These are phyloP conservation scores for Dipteronia sinensis DNA, from an alignment of 345 rosid species.

Conservation along the genomic window DNA sequence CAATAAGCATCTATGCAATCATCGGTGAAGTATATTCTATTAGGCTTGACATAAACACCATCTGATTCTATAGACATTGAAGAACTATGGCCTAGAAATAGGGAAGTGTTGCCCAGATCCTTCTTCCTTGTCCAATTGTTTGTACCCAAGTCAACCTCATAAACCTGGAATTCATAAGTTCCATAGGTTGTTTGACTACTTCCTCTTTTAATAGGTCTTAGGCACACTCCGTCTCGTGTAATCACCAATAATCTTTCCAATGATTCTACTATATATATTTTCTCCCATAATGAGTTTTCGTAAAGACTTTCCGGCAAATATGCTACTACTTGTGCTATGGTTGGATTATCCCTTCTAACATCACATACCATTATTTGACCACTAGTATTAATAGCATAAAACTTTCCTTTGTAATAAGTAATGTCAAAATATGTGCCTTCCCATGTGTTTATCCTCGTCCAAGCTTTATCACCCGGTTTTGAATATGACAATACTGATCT, in stretches of 20 bases:
- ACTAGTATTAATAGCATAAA: too few species aligned
- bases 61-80: background rate
- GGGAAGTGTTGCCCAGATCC: background rate
- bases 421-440: too few species aligned
- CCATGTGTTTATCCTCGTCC: too few species aligned
- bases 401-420: too few species aligned
- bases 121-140: background rate
- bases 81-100: background rate
- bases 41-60: background rate
- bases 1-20: background rate
- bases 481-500: too few species aligned
- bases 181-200: too few species aligned
- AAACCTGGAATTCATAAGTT: background rate
- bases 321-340: too few species aligned
- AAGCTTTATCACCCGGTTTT: too few species aligned
- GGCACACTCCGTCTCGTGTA: background rate
- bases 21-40: background rate
- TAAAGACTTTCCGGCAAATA: fast-evolving
- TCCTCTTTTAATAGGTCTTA: too few species aligned
- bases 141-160: background rate
- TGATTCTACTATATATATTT: background rate
- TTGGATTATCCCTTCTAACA: too few species aligned
- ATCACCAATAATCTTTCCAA: background rate
- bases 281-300: too few species aligned
- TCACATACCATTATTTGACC: too few species aligned